Base-by-base conservation (phyloP, 2,329 filamentous ascomycete genomes). In the Cladobotryum mycophilum region DNA sequence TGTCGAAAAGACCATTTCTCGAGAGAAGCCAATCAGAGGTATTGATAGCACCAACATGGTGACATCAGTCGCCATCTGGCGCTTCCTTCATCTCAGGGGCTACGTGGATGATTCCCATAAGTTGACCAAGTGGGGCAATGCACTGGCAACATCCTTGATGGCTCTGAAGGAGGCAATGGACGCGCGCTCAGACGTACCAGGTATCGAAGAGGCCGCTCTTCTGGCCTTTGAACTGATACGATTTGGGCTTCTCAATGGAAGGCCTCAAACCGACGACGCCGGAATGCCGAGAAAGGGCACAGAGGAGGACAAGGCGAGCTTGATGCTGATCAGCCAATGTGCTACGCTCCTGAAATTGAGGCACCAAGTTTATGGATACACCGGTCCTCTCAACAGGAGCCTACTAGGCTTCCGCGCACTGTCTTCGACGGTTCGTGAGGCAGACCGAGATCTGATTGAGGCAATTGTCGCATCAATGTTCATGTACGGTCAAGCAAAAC, bases 381-480 rank as follows among this genome's bases (percentile, higher is more conserved):
- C 92, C 2, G 93, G 93, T 1, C 92, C 93, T 1, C 78, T 99
- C 1, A 96, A 90, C 74, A 86, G 93, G 67, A 90, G 92, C 58
- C 76, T 96, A 47, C 77, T 99, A 40, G 85, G 84, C 22, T 99
- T 91, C 73, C 87, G 89, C 54, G 91, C 89, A 1, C 76, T 97
- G 52, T 84, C 89, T 38, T 85, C 85, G 2, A 82, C 88, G 38
- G 84, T 96, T 20, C 86, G 91, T 37, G 82, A 86, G 56, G 82
- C 84, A 34, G 77, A 95, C 56, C 82, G 93, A 44, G 90, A 95
- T 65, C 71, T 97, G 35, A 73, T 93, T 13, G 93, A 99, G 69
- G 86, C 89, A 40, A 81, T 92, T 55, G 76, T 91, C 17, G 84
- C 84, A 5, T 85, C 86, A 30, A 81, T 96, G 73, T 84, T 96